Base-by-base conservation (phyloP, 73 alveolate species). In the Strombidium stylifer region DNA sequence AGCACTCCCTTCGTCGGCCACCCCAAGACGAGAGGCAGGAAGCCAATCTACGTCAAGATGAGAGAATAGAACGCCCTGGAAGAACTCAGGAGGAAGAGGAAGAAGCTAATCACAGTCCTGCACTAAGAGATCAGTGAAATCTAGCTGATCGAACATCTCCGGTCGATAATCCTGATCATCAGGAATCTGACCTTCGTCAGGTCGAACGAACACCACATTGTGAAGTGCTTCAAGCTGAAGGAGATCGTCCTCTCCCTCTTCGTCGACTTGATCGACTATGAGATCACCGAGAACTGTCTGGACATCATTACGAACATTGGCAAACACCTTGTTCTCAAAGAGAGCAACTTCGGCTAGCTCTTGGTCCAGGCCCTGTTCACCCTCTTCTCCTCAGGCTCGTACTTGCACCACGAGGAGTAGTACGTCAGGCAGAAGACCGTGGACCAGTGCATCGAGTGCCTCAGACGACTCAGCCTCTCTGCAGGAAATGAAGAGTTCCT, bases 241-340 rank as follows among this genome's bases (percentile, higher is more conserved):
- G 94, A 93, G 40, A 85, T 84, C 41, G 73, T 78, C 40, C 74
- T 82, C 73, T 81, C 90, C 19, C 81, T 93, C 36, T 93, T 93
- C 65, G 84, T 76, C 16, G 94, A 85, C 59, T 62, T 85, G 35
- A 72, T 84, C 51, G 92, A 89, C 40, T 57, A 77, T 61, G 98
- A 93, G 68, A 76, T 93, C 30, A 68, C 93, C 50, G 73, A 68
- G 21, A 87, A 93, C 69, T 72, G 93, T 19, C 72, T 93, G 39
- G 98, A 93, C 54, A 85, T 93, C 23, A 56, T 93, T 19, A 93
- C 97, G 19, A 89, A 89, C 69, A 76, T 93, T 19, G 93, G 96
- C 14, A 93, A 93, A 71, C 93, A 93, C 70, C 75, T 93, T 69
- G 80, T 78, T 35, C 54, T 93, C 37, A 68, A 70, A 50, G 96